Conservation (phyloP, 352 stramenopile genomes). For the Phytophthora megakarya region DNA sequence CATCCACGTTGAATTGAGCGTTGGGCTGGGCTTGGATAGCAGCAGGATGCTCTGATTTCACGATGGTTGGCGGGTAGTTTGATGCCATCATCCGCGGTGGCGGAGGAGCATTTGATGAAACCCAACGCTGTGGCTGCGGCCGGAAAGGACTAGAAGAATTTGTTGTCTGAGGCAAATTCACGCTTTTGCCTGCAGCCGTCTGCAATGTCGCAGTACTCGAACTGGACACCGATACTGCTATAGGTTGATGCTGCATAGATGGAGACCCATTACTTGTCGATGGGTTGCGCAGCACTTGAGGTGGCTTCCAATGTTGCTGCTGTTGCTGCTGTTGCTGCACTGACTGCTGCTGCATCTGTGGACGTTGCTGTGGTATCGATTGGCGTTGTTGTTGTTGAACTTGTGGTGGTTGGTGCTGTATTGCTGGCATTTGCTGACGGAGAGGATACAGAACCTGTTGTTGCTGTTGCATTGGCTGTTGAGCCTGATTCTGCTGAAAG, state of each 20-base stretch:
- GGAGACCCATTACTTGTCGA: constrained; percentile 13
- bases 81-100: constrained; percentile 45
- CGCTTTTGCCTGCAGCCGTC: constrained; percentile 27
- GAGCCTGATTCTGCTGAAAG: constrained; percentile 2
- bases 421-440: constrained; percentile 1
- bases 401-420: neutral
- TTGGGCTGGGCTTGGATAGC: constrained; percentile 19
- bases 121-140: constrained; percentile 32
- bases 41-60: constrained; percentile 30
- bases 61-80: constrained; percentile 26
- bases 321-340: constrained; percentile 23
- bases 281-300: constrained; percentile 29
- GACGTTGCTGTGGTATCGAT: constrained; percentile 11
- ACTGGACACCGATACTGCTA: constrained; percentile 11
- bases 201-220: constrained; percentile 45
- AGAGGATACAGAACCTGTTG: constrained; percentile 10
- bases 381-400: constrained; percentile 7
- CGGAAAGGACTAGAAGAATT: constrained; percentile 27
- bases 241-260: constrained; percentile 25
- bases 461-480: constrained; percentile 7
- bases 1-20: constrained; percentile 73
- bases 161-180: constrained; percentile 3
- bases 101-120: constrained; percentile 47
- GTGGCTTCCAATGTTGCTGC: constrained; percentile 40
- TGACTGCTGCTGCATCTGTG: constrained; percentile 8